phyloP scores from a whole-genome alignment of 202 grass and related monocot genomes.

The Carex sylvatica region DNA sequence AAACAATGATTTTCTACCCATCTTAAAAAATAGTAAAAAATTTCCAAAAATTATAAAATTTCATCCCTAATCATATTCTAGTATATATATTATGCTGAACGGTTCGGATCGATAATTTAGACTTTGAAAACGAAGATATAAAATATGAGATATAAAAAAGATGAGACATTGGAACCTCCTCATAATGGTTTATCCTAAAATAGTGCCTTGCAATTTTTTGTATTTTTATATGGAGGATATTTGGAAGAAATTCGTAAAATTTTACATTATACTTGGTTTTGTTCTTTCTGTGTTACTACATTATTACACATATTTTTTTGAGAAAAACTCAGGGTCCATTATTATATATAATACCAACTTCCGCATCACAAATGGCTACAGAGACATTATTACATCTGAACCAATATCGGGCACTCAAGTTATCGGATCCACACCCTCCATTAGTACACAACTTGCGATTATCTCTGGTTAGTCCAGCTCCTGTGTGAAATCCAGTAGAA shows the following conservation, averaged over 20 bases:
- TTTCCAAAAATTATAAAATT: no score
- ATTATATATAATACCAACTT: neutral
- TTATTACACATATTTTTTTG: no score
- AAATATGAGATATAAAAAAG: no score
- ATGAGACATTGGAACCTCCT: no score
- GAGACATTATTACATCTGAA: neutral
- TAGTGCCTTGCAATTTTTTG: neutral
- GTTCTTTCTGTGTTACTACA: neutral
- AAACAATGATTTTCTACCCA: no score
- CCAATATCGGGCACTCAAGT: neutral
- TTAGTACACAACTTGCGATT: conserved; percentile 39
- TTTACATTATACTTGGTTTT: no score
- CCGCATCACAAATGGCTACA: neutral
- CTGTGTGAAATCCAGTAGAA: conserved; percentile 26
- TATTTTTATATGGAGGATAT: neutral
- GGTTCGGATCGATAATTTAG: no score
- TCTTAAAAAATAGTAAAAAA: no score
- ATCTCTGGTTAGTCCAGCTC: conserved; percentile 8
- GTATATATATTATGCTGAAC: no score
- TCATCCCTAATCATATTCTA: no score
- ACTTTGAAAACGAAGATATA: no score
- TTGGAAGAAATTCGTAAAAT: neutral
- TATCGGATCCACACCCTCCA: conserved; percentile 27
- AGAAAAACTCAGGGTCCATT: no score
- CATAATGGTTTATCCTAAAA: neutral